phyloP scores from a whole-genome alignment of 768 basidiomycete species.

The Xerocomus spinulosus region DNA sequence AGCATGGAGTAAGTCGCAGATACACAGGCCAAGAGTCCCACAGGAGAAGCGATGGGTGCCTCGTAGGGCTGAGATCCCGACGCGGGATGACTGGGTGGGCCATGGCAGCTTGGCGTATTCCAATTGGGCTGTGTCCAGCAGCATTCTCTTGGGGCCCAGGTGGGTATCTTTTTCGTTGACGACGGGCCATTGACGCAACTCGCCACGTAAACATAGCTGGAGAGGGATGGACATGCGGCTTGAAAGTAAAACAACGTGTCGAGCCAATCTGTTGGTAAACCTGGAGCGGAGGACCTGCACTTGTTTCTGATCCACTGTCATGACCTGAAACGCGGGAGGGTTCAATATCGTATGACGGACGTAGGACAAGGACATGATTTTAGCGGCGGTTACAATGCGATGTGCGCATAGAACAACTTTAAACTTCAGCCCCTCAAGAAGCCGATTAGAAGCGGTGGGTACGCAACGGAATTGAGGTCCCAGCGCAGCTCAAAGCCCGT shows the following conservation, averaged over 20 bases:
- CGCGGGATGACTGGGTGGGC: neutral
- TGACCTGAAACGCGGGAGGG: neutral
- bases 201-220: no score
- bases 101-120: no score
- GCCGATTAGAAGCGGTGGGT: no score
- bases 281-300: neutral
- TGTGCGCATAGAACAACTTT: neutral
- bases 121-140: neutral
- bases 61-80: neutral
- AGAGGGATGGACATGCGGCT: no score
- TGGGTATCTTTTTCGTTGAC: no score
- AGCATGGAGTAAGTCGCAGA: neutral
- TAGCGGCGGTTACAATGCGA: neutral
- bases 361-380: neutral
- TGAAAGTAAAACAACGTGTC: neutral
- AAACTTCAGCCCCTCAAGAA: neutral
- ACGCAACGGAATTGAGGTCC: no score
- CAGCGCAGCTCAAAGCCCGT: no score
- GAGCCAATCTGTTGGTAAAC: neutral
- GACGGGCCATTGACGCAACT: no score
- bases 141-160: no score
- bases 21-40: neutral
- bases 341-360: neutral
- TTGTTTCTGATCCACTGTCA: neutral
- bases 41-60: neutral